These are phyloP conservation scores for Ophiostoma tasmaniense DNA, from an alignment of 2,329 filamentous ascomycete species.

Conservation along the genomic window DNA sequence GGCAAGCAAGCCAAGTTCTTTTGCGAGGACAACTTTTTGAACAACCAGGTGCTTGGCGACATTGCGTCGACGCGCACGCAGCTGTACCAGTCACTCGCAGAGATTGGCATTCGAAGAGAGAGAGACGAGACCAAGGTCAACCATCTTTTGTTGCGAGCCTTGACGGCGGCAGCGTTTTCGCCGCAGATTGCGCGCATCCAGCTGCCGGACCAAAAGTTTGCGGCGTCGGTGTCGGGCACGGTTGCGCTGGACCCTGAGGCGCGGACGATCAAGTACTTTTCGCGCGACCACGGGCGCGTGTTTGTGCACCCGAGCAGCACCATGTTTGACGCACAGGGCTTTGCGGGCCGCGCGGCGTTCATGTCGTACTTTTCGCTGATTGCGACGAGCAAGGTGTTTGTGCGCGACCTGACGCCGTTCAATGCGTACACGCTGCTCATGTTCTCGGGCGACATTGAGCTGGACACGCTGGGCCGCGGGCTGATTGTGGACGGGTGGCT, in stretches of 20 bases:
- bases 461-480: slow-evolving; percentile 81
- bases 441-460: slow-evolving; percentile 76
- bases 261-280: slow-evolving; percentile 85
- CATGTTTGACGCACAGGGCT: slow-evolving; percentile 73
- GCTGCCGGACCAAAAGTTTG: slow-evolving; percentile 93
- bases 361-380: slow-evolving; percentile 89
- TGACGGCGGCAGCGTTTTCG: slow-evolving; percentile 65
- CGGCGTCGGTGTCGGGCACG: slow-evolving; percentile 74
- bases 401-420: slow-evolving; percentile 85
- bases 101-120: slow-evolving; percentile 66
- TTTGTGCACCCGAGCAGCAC: slow-evolving; percentile 89
- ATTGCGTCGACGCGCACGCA: slow-evolving; percentile 80
- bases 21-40: slow-evolving; percentile 81
- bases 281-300: slow-evolving; percentile 73
- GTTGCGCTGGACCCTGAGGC: slow-evolving; percentile 92
- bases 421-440: slow-evolving; percentile 82
- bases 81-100: slow-evolving; percentile 75
- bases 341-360: slow-evolving; percentile 66
- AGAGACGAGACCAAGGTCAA: slow-evolving; percentile 25
- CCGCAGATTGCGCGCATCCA: slow-evolving; percentile 89
- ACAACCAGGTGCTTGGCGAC: slow-evolving; percentile 73
- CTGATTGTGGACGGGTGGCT: slow-evolving; percentile 91
- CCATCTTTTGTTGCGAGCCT: slow-evolving; percentile 52
- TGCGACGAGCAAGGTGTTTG: slow-evolving; percentile 83
- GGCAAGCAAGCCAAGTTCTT: slow-evolving; percentile 61